These are phyloP conservation scores for Apiospora malaysiana DNA, from an alignment of 2,329 filamentous ascomycete genomes.

Conservation along the genomic window DNA sequence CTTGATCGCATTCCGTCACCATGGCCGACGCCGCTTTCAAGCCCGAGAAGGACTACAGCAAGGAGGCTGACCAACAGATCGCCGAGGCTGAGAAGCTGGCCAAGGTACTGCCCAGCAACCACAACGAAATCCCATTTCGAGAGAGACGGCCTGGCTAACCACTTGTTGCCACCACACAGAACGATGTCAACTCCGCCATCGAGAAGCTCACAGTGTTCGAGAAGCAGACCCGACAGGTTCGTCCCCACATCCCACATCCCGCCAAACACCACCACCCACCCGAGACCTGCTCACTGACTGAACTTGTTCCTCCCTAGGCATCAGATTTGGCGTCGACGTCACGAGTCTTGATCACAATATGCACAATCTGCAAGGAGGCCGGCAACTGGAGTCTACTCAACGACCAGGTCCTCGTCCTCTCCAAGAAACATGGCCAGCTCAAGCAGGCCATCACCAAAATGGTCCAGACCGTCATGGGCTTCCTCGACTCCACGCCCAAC, in stretches of 20 bases:
- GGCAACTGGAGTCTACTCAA: slow-evolving; percentile 95
- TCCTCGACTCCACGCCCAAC: slow-evolving; percentile 84
- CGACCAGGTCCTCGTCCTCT: slow-evolving; percentile 92
- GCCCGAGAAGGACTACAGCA: slow-evolving; percentile 98
- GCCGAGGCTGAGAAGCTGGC: slow-evolving; percentile 90
- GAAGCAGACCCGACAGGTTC: slow-evolving; percentile 96
- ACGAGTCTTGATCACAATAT: slow-evolving; percentile 83
- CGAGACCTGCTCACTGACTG: slow-evolving; percentile 23
- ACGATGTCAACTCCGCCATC: slow-evolving; percentile 83
- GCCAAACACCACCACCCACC: neutral
- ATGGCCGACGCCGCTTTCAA: slow-evolving; percentile 88
- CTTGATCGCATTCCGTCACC: slow-evolving; percentile 37
- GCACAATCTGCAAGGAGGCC: slow-evolving; percentile 91
- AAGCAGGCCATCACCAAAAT: slow-evolving; percentile 99
- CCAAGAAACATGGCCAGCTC: slow-evolving; percentile 99
- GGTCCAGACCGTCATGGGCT: slow-evolving; percentile 95
- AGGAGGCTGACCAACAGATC: slow-evolving; percentile 91
- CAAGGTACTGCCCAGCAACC: slow-evolving; percentile 65
- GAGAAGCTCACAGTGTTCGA: slow-evolving; percentile 92
- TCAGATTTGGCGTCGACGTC: slow-evolving; percentile 97
- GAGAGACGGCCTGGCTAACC: slow-evolving; percentile 35
- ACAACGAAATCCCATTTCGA: neutral
- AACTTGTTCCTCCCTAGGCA: slow-evolving; percentile 60
- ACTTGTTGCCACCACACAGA: slow-evolving; percentile 49
- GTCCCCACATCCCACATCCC: slow-evolving; percentile 28